These are phyloP conservation scores for Trichoderma oligosporum DNA, from an alignment of 2,329 filamentous ascomycete genomes.

Conservation along the genomic window DNA sequence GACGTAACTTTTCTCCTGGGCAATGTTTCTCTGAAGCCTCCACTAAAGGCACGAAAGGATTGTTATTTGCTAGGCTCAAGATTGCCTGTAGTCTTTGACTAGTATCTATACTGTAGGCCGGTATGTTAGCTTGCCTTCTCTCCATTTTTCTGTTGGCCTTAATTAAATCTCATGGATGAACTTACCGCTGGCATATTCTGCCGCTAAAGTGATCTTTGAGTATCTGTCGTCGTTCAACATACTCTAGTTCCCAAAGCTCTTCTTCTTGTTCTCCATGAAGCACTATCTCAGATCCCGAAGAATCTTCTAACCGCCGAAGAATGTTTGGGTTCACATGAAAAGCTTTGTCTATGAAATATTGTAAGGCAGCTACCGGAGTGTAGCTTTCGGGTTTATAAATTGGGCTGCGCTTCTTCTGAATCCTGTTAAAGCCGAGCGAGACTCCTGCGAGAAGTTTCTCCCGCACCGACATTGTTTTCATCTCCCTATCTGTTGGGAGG, in stretches of 20 bases:
- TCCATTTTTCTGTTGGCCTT: too few species aligned
- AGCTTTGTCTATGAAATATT: background rate
- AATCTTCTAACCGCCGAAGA: background rate
- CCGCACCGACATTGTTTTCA: background rate
- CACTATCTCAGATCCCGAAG: background rate
- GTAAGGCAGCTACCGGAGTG: background rate
- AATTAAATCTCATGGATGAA: too few species aligned
- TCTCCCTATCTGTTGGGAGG: background rate
- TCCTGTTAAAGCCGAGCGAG: background rate
- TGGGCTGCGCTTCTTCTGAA: background rate
- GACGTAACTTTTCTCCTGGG: constrained; percentile 15
- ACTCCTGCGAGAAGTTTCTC: constrained; percentile 7
- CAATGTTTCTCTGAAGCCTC: background rate
- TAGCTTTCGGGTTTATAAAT: background rate
- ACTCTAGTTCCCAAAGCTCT: background rate
- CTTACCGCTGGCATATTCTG: background rate
- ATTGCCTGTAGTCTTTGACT: constrained; percentile 3
- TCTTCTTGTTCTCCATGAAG: background rate
- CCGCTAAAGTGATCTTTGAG: background rate
- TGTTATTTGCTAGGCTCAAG: background rate
- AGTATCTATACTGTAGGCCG: background rate
- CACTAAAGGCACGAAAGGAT: background rate
- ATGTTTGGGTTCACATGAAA: background rate
- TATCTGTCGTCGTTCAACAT: background rate
- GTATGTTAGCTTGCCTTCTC: background rate